Percentiles rank a stretch among this genome's conserved stretches.
phyloP scores from a whole-genome alignment of 805 yeast species.

The Candida patagonica region DNA sequence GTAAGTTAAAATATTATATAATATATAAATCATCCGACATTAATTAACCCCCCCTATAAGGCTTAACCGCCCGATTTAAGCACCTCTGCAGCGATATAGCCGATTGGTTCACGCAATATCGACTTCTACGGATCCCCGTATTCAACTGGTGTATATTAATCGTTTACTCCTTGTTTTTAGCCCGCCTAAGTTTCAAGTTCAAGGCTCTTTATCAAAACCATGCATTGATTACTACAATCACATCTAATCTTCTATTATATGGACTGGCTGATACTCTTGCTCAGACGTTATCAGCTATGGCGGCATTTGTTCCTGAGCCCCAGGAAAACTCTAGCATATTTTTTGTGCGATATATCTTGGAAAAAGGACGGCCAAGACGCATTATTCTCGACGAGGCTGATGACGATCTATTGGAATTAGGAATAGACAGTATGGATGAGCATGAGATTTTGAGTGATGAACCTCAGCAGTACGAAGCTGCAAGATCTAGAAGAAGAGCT shows the following conservation, averaged over 20 bases:
- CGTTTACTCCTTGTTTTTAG: constrained; percentile 23
- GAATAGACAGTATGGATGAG: constrained; percentile 13
- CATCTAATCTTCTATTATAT: constrained; percentile 69
- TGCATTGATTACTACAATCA: constrained; percentile 67
- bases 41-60: no score
- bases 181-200: constrained; percentile 27
- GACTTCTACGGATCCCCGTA: constrained; percentile 25
- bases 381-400: constrained; percentile 27
- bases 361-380: constrained; percentile 25
- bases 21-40: no score
- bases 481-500: constrained; percentile 2
- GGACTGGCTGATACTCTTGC: constrained; percentile 92
- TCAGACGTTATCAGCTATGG: constrained; percentile 49
- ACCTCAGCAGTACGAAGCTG: constrained; percentile 6
- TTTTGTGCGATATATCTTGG: constrained; percentile 22
- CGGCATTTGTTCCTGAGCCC: constrained; percentile 20
- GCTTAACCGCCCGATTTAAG: neutral
- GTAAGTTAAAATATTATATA: neutral
- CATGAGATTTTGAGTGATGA: constrained; percentile 4
- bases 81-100: constrained; percentile 9
- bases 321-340: constrained; percentile 9
- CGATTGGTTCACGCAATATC: constrained; percentile 20
- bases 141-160: constrained; percentile 29
- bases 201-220: constrained; percentile 42
- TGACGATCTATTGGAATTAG: constrained; percentile 30